Evolutionary conservation across 768 basidiomycete genomes (phyloP), one percentile per base, ranked within the genome.

Genomic region (Boletus reticuloceps): DNA sequence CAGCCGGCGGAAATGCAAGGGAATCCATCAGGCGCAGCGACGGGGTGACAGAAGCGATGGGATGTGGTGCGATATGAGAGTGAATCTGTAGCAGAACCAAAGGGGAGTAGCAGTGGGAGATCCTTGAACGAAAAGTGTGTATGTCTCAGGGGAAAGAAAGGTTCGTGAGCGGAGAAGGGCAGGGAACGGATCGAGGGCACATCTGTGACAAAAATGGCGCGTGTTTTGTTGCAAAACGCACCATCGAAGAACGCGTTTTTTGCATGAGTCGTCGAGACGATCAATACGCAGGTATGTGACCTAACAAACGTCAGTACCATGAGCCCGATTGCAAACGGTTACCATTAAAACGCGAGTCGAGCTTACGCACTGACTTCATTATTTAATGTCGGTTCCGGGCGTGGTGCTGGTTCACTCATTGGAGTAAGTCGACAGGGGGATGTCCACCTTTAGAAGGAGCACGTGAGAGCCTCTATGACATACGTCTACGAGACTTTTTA

Each of bases 1-100:
- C 42, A 56, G 51, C 5, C 19, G 41, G 49, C 67, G 67, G 66
- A 64, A 58, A 67, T 68, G 52, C 19, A 56, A 32, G 51, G 43
- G 42, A 41, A 48, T 25, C 37, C 56, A 60, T 56, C 53, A 58
- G 22, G 45, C 55, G 62, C 55, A 57, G 54, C 17, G 39, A 32
- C 25, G 39, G 34, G 32, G 39, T 47, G 50, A 43, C 22, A 27
- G 51, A 39, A 47, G 39, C 41, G 47, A n/a, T 43, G 37, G 25
- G 37, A 29, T 41, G 45, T 27, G 37, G 42, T 45, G 36, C 5
- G 50, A 56, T 40, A 45, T 46, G 56, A 47, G 22, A 42, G 60
- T 29, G 64, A 49, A 58, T 56, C 55, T 37, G 39, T 5, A n/a
- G n/a, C 44, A 32, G 40, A 51, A 38, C 41, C 12, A n/a, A n/a